Percentiles rank a stretch among this genome's conserved stretches.
Evolutionary conservation across 176 grass and related monocot genomes (phyloP).

Genomic region (Urochloa ruziziensis): DNA sequence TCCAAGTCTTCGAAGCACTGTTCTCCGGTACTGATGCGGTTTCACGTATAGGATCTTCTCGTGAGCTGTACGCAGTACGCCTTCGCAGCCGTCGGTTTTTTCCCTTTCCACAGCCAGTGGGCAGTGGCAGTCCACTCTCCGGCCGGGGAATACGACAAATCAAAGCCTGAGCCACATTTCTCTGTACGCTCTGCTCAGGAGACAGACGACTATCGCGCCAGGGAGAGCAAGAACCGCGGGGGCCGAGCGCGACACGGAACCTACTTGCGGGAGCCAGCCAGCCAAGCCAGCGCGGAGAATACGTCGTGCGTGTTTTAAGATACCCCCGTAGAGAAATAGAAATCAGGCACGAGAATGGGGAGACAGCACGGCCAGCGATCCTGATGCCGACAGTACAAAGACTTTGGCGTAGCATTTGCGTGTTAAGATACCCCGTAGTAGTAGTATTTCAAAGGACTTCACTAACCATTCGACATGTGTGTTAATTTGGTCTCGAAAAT

Average conservation of each 20-base stretch:
- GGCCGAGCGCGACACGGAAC: constrained; percentile 26
- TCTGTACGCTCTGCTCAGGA: background rate
- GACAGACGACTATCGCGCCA: background rate
- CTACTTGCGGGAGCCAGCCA: background rate
- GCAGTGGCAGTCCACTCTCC: background rate
- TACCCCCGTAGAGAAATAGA: background rate
- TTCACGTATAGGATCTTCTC: constrained; percentile 15
- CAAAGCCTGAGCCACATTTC: no score
- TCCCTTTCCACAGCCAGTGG: no score
- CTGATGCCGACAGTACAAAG: constrained; percentile 13
- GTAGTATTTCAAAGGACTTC: no score
- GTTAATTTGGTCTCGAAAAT: no score
- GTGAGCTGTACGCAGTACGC: constrained; percentile 44
- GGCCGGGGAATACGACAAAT: constrained; percentile 13
- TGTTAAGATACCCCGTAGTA: no score
- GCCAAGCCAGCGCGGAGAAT: background rate
- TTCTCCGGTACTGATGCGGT: constrained; percentile 5
- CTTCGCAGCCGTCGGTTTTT: constrained; percentile 1
- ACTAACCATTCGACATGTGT: no score
- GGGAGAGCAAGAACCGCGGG: background rate
- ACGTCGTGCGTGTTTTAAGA: background rate
- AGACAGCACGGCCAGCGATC: constrained; percentile 1
- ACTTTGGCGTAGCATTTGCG: background rate
- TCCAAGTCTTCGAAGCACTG: constrained; percentile 16
- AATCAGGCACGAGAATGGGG: constrained; percentile 11